Evolutionary conservation across 2,329 filamentous ascomycete genomes (phyloP).

Genomic region (Cladosporium sp.): DNA sequence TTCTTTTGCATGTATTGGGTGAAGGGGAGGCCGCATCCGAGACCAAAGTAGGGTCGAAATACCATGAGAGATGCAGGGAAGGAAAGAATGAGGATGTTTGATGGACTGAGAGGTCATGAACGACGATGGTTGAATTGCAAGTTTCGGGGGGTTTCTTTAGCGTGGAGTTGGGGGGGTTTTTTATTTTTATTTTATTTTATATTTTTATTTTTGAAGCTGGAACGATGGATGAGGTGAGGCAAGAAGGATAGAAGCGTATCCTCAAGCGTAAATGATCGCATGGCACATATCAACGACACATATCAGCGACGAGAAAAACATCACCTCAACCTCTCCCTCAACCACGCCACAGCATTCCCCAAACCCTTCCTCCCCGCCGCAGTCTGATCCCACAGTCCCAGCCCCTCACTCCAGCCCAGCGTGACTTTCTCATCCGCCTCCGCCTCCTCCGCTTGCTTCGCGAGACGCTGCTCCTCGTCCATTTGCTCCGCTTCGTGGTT

Average conservation of each 20-base stretch:
- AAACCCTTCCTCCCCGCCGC: slow-evolving; percentile 18
- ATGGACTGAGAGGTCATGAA: too few species aligned
- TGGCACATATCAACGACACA: too few species aligned
- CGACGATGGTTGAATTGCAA: too few species aligned
- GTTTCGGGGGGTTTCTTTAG: too few species aligned
- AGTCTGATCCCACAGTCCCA: slow-evolving; percentile 22
- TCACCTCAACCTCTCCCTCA: slow-evolving; percentile 15
- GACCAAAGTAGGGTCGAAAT: not conserved
- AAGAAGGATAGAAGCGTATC: too few species aligned
- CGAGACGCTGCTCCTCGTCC: slow-evolving; percentile 29
- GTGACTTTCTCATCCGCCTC: slow-evolving; percentile 38
- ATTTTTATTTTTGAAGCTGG: too few species aligned
- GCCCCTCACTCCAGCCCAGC: slow-evolving; percentile 17
- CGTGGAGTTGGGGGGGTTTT: too few species aligned
- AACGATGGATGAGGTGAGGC: too few species aligned
- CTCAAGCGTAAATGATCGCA: too few species aligned
- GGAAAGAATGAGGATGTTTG: too few species aligned
- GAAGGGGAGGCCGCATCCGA: slow-evolving; percentile 6
- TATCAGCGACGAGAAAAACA: not conserved
- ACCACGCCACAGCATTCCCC: slow-evolving; percentile 19
- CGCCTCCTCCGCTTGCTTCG: slow-evolving; percentile 37
- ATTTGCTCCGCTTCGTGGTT: slow-evolving; percentile 18
- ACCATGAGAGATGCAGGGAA: too few species aligned
- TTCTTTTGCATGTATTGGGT: slow-evolving; percentile 6
- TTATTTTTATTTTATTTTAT: too few species aligned